Base-by-base conservation (phyloP, 805 yeast genomes). In the Schizosaccharomyces cryophilus region DNA sequence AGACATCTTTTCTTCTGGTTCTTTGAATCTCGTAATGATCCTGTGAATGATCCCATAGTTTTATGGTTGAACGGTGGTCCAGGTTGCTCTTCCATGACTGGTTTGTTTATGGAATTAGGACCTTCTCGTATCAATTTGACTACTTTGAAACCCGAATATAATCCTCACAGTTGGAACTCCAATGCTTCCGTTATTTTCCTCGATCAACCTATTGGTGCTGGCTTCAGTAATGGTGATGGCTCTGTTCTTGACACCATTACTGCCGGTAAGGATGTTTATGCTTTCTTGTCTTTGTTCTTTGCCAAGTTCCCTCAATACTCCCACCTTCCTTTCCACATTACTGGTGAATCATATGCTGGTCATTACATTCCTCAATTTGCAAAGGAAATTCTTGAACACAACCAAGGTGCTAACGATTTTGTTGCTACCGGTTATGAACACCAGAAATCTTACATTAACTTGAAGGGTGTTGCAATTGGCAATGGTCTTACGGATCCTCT, bases 41-140 rank as follows among this genome's bases (percentile, higher is more conserved):
- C 96, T 3, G 73, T 71, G 61, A 85, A 75, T 61, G 96, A 90
- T 71, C 96, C 96, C 1, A 77, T 88, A 26, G 78, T 90, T 61
- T 75, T 90, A 66, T 88, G 96, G 97, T 75, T 89, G 66, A 89
- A 89, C 69, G 96, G 96, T 65, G 96, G 96, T 4, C 96, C 96
- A 45, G 96, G 96, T 13, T 89, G 96, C 70, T 86, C 95, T 0
- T 86, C 95, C 0, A 73, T 87, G 69, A 86, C 94, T 42, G 96
- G 96, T 7, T 74, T 89, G 62, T 80, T 90, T 67, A 87, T 89
- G 68, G 97, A 90, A 71, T 77, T 88, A 68, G 97, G 97, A 30
- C 95, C 96, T 4, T 79, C 95, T 0, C 76, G 83, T 15, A 80
- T 90, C 63, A 81, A 79, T 63, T 71, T 78, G 51, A 79, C 83